Percentiles rank a stretch among this genome's conserved stretches.
phyloP scores from a whole-genome alignment of 1,284 basidiomycete genomes.

The Apiotrichum siamense region DNA sequence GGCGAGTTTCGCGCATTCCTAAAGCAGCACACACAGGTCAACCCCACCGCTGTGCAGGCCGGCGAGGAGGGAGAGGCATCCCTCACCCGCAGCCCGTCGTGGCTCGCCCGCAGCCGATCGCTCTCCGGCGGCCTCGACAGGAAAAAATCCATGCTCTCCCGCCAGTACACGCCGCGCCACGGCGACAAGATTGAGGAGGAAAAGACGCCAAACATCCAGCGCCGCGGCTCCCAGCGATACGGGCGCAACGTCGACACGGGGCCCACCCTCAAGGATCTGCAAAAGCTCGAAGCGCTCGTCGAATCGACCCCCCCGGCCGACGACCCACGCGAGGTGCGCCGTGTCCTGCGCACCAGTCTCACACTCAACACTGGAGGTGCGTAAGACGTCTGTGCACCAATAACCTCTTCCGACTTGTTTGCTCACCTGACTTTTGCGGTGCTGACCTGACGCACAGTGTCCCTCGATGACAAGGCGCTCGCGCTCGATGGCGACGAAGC shows the following conservation, averaged over 20 bases:
- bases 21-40: slow-evolving; percentile 73
- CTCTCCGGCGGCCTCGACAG: slow-evolving; percentile 57
- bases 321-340: slow-evolving; percentile 76
- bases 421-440: not conserved
- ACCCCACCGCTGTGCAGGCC: slow-evolving; percentile 39
- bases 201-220: slow-evolving; percentile 58
- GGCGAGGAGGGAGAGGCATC: slow-evolving; percentile 26
- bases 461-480: slow-evolving; percentile 31
- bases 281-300: slow-evolving; percentile 84
- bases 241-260: slow-evolving; percentile 54
- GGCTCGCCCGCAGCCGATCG: slow-evolving; percentile 35
- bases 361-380: slow-evolving; percentile 59
- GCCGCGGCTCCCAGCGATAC: slow-evolving; percentile 62
- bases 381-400: slow-evolving; percentile 56
- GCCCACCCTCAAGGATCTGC: slow-evolving; percentile 83
- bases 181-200: slow-evolving; percentile 65
- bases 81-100: slow-evolving; percentile 29
- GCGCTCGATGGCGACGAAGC: slow-evolving; percentile 16
- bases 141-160: slow-evolving; percentile 82
- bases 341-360: slow-evolving; percentile 74
- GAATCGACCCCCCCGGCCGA: slow-evolving; percentile 77
- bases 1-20: slow-evolving; percentile 91
- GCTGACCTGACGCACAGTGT: slow-evolving; percentile 21
- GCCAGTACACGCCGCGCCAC: slow-evolving; percentile 71
- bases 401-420: not conserved